Conservation (phyloP, 2,329 filamentous ascomycete genomes). For the Tolypocladium ophioglossoides region DNA sequence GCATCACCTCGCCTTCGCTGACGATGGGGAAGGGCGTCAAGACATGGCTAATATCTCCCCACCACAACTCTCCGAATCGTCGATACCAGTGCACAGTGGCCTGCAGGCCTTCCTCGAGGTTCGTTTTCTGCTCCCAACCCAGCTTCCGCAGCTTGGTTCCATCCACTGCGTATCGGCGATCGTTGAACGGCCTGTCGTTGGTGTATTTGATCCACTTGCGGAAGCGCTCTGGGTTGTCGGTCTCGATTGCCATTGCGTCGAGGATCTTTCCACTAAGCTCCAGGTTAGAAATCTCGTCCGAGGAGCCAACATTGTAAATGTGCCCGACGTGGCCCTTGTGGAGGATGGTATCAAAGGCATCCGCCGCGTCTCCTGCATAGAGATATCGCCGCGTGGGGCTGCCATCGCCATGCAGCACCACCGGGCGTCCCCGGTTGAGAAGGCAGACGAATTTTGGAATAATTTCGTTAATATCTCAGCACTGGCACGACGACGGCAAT, state of each 20-base stretch:
- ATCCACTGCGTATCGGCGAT: constrained; percentile 62
- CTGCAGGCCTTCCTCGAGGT: constrained; percentile 51
- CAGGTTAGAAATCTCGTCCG: constrained; percentile 67
- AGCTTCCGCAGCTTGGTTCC: constrained; percentile 55
- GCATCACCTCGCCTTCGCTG: constrained; percentile 41
- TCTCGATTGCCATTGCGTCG: constrained; percentile 46
- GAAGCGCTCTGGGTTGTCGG: constrained; percentile 40
- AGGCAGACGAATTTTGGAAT: constrained; percentile 75
- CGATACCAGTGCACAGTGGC: constrained; percentile 62
- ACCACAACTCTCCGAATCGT: constrained; percentile 56
- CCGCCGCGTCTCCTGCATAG: constrained; percentile 68
- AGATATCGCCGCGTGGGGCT: constrained; percentile 66
- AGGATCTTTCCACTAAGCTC: constrained; percentile 57
- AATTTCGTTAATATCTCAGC: constrained; percentile 46
- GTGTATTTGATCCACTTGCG: constrained; percentile 63
- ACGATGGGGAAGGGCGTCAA: constrained; percentile 58
- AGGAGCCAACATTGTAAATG: constrained; percentile 73
- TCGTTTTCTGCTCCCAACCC: constrained; percentile 59
- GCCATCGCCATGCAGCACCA: constrained; percentile 69
- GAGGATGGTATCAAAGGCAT: constrained; percentile 75
- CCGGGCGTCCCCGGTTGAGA: constrained; percentile 52
- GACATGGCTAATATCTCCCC: constrained; percentile 60
- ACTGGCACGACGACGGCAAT: neutral
- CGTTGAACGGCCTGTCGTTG: constrained; percentile 69
- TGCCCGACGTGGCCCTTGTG: constrained; percentile 66